Conservation (phyloP, 1,139 yeast genomes). For the Pichia sp. region DNA sequence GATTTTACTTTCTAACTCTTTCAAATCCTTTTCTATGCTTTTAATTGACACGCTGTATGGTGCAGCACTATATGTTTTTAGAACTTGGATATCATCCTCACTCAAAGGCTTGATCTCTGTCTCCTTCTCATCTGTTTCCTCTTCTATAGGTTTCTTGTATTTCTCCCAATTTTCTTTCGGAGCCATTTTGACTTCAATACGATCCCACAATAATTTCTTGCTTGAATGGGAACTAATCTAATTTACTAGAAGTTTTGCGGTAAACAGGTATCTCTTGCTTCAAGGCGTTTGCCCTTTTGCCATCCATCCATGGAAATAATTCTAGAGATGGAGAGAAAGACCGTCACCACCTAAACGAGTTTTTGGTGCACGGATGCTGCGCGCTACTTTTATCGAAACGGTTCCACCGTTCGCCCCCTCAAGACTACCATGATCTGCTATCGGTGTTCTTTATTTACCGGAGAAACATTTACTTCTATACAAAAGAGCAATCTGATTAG, state of each 20-base stretch:
- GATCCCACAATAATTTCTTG: too few relatives aligned
- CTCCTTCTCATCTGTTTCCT: conserved; percentile 43
- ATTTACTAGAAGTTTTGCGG: too few relatives aligned
- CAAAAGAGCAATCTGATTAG: neutral
- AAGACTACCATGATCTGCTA: neutral
- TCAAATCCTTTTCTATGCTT: conserved; percentile 78
- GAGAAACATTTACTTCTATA: neutral
- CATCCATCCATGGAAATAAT: neutral
- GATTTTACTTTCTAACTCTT: conserved; percentile 76
- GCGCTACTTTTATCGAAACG: neutral
- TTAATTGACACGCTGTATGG: conserved; percentile 85
- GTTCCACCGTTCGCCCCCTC: neutral
- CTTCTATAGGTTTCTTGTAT: conserved; percentile 81
- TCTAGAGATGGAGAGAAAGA: neutral
- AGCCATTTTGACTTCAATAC: conserved; percentile 46
- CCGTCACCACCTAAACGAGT: neutral
- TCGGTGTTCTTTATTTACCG: neutral
- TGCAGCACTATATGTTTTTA: conserved; percentile 96
- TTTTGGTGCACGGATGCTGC: neutral
- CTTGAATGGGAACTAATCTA: too few relatives aligned
- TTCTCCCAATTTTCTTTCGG: conserved; percentile 97
- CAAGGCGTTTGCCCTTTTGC: conserved; percentile 7
- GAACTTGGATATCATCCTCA: conserved; percentile 95
- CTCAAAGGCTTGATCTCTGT: conserved; percentile 83
- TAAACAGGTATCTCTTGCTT: too few relatives aligned